These are phyloP conservation scores for Tieghemostelium lacteum DNA, from an alignment of 78 protist species.

Conservation along the genomic window DNA sequence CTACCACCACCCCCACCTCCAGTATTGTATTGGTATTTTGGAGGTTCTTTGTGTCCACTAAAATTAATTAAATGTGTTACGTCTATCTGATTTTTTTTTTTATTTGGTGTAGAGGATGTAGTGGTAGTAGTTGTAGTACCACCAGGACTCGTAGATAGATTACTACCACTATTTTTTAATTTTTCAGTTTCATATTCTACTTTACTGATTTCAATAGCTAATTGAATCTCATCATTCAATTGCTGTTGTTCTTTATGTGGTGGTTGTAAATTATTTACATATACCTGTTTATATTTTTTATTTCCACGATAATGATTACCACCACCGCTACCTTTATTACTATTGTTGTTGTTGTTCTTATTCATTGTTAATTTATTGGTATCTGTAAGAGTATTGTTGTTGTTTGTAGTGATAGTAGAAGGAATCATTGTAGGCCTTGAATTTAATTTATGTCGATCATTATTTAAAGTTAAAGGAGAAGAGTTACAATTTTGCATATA, in stretches of 20 bases:
- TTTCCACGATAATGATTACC: neutral
- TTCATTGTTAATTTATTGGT: too few species aligned
- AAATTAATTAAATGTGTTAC: conserved; percentile 37
- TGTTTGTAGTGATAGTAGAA: too few species aligned
- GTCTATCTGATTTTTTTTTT: conserved; percentile 29
- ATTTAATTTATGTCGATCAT: too few species aligned
- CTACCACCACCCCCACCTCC: neutral
- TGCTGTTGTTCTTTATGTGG: conserved; percentile 10
- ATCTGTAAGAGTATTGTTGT: too few species aligned
- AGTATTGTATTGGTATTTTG: neutral
- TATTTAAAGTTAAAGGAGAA: too few species aligned
- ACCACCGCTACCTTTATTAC: neutral
- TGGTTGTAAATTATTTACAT: neutral
- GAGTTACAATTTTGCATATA: too few species aligned
- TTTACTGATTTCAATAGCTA: conserved; percentile 53
- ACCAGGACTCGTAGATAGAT: neutral
- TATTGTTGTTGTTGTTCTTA: too few species aligned
- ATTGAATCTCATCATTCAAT: conserved; percentile 1
- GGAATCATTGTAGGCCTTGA: too few species aligned
- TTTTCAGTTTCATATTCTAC: conserved; percentile 31
- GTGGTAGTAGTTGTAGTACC: neutral
- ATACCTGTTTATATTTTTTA: neutral
- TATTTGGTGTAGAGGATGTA: conserved; percentile 1
- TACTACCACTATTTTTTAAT: neutral
- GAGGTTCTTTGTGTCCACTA: neutral